Evolutionary conservation across 768 basidiomycete species (phyloP), one percentile per base, ranked within the genome.

Genomic region (Inosperma sp.): DNA sequence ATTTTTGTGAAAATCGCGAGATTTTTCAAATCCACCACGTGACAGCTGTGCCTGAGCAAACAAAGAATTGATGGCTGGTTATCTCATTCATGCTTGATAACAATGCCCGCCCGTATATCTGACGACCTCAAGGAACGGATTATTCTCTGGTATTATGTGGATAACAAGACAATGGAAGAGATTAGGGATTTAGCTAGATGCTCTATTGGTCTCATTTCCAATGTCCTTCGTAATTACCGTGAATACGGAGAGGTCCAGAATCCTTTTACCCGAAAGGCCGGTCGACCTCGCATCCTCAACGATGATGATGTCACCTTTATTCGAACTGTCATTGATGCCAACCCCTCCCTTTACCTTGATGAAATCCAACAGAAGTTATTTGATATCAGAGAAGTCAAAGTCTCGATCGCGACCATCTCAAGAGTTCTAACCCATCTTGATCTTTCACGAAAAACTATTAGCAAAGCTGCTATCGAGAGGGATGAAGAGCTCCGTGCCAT

Each of bases 351-450:
- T 1, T 72, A 68, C 43, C 59, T 70, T 7, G 70, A 70, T 49
- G 67, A 71, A 52, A 41, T 71, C 7, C 65, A 68, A 53, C 49
- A 58, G 13, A 34, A 54, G n/a, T 59, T 71, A 17, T 23, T 23
- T 13, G 54, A 48, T 23, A 25, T 25, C 12, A 60, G 58, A 1
- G 56, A 48, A 7, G 45, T 63, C n/a, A 41, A 64, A 46, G 56
- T 66, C 19, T 68, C 70, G 8, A 48, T 68, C 39, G 21, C 70
- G 14, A 68, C 67, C 8, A 43, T 69, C 25, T 65, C 55, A 8
- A 58, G 56, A 0, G 50, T 66, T 3, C 50, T 70, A 8, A 51
- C 23, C 6, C 42, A 44, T 2, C 39, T 64, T 9, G 54, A 57
- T 7, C 29, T 68, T 16, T 55, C 59, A 5, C 53, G 57, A 13